A percentile compares a stretch with the other conserved stretches of the same genome.
Evolutionary conservation across 495 filamentous ascomycete species (phyloP).

Genomic region (Penicillium subrubescens): DNA sequence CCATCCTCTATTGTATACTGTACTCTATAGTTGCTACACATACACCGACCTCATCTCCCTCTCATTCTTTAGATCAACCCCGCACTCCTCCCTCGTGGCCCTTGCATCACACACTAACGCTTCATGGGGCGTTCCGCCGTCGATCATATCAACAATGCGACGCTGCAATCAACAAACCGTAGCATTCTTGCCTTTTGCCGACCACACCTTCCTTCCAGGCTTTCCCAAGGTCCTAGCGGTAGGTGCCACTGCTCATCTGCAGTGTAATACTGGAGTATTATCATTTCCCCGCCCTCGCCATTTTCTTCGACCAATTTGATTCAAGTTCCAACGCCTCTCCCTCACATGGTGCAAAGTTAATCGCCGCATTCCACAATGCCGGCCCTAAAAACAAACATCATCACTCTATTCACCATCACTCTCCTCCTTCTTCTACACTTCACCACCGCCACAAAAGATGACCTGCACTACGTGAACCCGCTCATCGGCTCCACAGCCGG

Average conservation of each 20-base stretch:
- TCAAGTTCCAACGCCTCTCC: not conserved
- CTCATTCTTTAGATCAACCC: constrained; percentile 3
- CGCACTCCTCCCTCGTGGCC: constrained; percentile 11
- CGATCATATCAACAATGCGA: constrained; percentile 27
- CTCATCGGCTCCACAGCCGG: constrained; percentile 51
- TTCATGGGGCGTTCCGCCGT: constrained; percentile 8
- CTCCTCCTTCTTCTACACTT: constrained; percentile 4
- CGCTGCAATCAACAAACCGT: constrained; percentile 15
- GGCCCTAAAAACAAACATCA: not conserved
- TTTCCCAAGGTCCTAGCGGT: not conserved
- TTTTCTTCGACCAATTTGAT: not conserved
- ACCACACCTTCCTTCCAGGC: not conserved
- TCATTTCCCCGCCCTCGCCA: not conserved
- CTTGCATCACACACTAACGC: constrained; percentile 21
- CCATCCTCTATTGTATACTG: not conserved
- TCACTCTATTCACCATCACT: not conserved
- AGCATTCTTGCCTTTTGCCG: constrained; percentile 3
- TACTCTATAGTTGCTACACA: not conserved
- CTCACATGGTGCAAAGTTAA: not conserved
- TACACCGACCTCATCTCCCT: not conserved
- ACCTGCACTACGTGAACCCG: constrained; percentile 47
- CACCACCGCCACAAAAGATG: constrained; percentile 20
- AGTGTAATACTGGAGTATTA: too few species aligned
- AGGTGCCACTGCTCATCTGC: not conserved
- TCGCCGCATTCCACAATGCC: constrained; percentile 13